phyloP scores from a whole-genome alignment of 805 yeast genomes.

The Metschnikowia vanudenii region DNA sequence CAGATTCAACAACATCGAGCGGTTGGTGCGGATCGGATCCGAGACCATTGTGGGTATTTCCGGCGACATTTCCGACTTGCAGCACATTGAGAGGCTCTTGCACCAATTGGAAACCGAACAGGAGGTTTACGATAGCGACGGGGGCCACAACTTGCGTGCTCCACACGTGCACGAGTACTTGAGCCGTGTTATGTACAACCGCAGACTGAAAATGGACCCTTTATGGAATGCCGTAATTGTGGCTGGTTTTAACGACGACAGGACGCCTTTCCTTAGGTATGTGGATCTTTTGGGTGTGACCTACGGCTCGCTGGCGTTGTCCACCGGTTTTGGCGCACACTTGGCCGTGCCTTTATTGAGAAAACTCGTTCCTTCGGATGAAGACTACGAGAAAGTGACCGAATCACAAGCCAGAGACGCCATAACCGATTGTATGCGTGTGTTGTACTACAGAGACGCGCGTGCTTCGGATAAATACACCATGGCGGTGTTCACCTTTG shows the following conservation, averaged over 20 bases:
- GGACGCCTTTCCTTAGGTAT: constrained; percentile 69
- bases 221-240: constrained; percentile 93
- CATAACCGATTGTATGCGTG: constrained; percentile 88
- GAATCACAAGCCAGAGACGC: constrained; percentile 75
- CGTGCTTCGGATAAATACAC: constrained; percentile 86
- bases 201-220: constrained; percentile 94
- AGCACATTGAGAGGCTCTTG: constrained; percentile 69
- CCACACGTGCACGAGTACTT: constrained; percentile 85
- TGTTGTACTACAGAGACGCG: constrained; percentile 93
- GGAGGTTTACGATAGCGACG: constrained; percentile 75
- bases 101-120: constrained; percentile 73
- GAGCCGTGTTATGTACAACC: constrained; percentile 75
- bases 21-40: constrained; percentile 79
- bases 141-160: constrained; percentile 63
- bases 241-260: constrained; percentile 76
- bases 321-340: constrained; percentile 96
- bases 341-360: constrained; percentile 91
- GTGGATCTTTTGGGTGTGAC: constrained; percentile 92
- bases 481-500: constrained; percentile 63
- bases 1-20: constrained; percentile 79
- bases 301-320: constrained; percentile 81
- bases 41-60: constrained; percentile 89
- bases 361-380: constrained; percentile 75
- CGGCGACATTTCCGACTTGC: constrained; percentile 95
- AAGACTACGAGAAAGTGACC: constrained; percentile 64